These are phyloP conservation scores for Leptosphaerulina australis DNA, from an alignment of 2,329 filamentous ascomycete genomes.

Conservation along the genomic window DNA sequence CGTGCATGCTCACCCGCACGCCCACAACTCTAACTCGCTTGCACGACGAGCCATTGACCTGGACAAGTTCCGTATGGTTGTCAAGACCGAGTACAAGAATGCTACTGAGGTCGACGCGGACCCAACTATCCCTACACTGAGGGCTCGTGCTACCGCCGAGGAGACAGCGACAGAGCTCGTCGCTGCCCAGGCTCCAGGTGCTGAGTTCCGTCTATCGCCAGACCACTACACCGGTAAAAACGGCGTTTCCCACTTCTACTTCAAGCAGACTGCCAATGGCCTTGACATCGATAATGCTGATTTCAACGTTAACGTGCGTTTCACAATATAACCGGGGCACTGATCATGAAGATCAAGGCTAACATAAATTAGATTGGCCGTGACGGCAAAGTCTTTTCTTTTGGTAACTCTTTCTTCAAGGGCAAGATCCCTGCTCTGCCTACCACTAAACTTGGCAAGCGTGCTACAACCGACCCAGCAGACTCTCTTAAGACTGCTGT, in stretches of 20 bases:
- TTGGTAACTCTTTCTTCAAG: constrained; percentile 59
- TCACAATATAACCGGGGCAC: accelerated
- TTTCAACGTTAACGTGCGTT: constrained; percentile 64
- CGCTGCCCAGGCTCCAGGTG: constrained; percentile 11
- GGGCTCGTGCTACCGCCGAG: constrained; percentile 17
- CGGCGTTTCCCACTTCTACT: constrained; percentile 62
- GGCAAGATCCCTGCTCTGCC: constrained; percentile 50
- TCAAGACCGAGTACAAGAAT: constrained; percentile 34
- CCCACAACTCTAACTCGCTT: constrained; percentile 23
- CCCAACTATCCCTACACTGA: constrained; percentile 15
- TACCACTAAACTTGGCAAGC: constrained; percentile 15
- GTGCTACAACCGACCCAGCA: constrained; percentile 49
- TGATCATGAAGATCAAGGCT: neutral
- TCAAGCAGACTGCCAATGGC: constrained; percentile 63
- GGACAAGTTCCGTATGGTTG: constrained; percentile 40
- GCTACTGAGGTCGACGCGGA: constrained; percentile 19
- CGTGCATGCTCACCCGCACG: constrained; percentile 32
- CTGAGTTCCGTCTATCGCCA: constrained; percentile 15
- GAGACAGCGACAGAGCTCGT: constrained; percentile 19
- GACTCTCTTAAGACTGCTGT: constrained; percentile 51
- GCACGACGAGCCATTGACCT: constrained; percentile 37
- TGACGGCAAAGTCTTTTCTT: constrained; percentile 64
- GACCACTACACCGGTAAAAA: constrained; percentile 50
- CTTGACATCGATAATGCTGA: constrained; percentile 65
- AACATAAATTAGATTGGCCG: constrained; percentile 51